phyloP scores from a whole-genome alignment of 2,329 filamentous ascomycete genomes.

The Aphanoascus verrucosus region DNA sequence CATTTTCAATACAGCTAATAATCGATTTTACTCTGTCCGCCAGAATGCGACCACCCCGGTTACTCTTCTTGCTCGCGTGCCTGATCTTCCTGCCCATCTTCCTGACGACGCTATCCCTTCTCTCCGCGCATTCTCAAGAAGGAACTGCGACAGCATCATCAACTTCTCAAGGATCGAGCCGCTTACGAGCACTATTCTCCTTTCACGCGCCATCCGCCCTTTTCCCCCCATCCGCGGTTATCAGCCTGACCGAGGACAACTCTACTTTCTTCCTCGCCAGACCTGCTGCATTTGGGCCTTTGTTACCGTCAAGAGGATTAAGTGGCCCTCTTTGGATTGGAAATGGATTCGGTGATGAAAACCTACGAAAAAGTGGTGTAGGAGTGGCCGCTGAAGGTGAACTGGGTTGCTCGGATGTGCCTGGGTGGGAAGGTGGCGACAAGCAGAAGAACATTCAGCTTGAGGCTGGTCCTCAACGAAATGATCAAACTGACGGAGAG shows the following conservation, averaged over 20 bases:
- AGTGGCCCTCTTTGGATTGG: conserved; percentile 91
- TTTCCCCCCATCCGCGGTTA: conserved; percentile 89
- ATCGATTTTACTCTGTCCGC: not conserved
- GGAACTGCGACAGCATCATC: conserved; percentile 27
- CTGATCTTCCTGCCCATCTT: conserved; percentile 41
- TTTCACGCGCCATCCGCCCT: conserved; percentile 71
- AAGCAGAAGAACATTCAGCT: conserved; percentile 1
- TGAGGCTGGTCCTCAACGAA: conserved; percentile 4
- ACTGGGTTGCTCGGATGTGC: conserved; percentile 87
- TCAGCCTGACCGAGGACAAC: conserved; percentile 94
- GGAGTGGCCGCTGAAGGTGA: conserved; percentile 59
- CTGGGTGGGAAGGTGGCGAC: conserved; percentile 60
- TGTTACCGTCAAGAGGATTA: conserved; percentile 61
- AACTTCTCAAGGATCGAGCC: conserved; percentile 33
- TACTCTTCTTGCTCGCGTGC: conserved; percentile 37
- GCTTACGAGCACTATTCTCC: conserved; percentile 52
- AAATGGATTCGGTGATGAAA: conserved; percentile 78
- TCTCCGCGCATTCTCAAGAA: conserved; percentile 31
- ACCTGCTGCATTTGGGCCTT: conserved; percentile 84
- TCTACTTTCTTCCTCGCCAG: conserved; percentile 92
- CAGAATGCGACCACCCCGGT: conserved; percentile 39
- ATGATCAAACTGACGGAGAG: not conserved
- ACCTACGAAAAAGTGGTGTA: conserved; percentile 47
- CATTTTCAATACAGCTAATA: conserved; percentile 14
- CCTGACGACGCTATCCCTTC: conserved; percentile 38